These are phyloP conservation scores for Auricularia sp. DNA, from an alignment of 768 basidiomycete genomes.

Conservation along the genomic window DNA sequence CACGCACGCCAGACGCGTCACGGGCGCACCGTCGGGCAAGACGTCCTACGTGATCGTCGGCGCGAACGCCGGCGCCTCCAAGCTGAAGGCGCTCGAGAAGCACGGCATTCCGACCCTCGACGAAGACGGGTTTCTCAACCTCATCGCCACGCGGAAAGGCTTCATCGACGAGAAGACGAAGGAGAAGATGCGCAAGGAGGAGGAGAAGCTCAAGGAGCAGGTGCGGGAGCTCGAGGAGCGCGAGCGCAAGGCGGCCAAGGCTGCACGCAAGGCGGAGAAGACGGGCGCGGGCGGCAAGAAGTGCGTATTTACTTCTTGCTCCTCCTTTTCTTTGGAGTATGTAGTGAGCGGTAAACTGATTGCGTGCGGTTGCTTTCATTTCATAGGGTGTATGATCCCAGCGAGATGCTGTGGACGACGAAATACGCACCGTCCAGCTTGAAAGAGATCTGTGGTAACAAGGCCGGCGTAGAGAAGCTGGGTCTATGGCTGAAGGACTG, in stretches of 20 bases:
- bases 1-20: conserved; percentile 57
- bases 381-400: conserved; percentile 32
- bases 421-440: conserved; percentile 83
- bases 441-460: conserved; percentile 95
- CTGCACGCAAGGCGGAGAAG: conserved; percentile 18
- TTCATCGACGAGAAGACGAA: conserved; percentile 66
- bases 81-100: conserved; percentile 80
- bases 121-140: conserved; percentile 79
- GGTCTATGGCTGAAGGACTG: conserved; percentile 82
- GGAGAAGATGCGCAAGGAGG: conserved; percentile 75
- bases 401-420: conserved; percentile 80
- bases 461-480: conserved; percentile 80
- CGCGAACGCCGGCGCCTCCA: conserved; percentile 76
- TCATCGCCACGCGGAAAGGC: conserved; percentile 64
- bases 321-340: not conserved
- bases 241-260: conserved; percentile 46
- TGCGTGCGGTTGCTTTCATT: conserved; percentile 12
- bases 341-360: too few relatives aligned
- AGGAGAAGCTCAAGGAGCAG: conserved; percentile 57
- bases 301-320: conserved; percentile 5
- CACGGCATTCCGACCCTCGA: conserved; percentile 62
- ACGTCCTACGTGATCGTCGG: conserved; percentile 88
- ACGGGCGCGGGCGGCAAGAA: conserved; percentile 11
- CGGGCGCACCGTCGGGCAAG: conserved; percentile 76
- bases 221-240: conserved; percentile 72